Evolutionary conservation across 306 rosid species (phyloP), one percentile per base, ranked within the genome.

Genomic region (Purshia tridentata): DNA sequence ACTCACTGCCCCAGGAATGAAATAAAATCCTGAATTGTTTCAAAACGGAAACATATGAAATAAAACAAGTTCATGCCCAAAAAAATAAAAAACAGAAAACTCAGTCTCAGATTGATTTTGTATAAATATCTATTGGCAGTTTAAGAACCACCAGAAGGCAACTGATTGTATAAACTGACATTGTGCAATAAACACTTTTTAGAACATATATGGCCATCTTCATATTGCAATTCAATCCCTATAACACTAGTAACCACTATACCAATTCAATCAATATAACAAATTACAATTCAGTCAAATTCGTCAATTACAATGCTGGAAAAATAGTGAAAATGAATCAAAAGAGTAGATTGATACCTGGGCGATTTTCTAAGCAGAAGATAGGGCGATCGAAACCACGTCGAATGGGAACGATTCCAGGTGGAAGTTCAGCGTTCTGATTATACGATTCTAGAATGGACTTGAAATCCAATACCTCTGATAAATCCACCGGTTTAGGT

Each of bases 381-480:
- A 91, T 84, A 0, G 92, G 90, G 22, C 79, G 76, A 15, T 29
- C 85, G 61, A 74, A 75, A 45, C 81, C 77, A 59, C 79, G 62
- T 20, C 54, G 82, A 74, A 77, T 63, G 67, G 82, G 70, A 16
- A 60, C 11, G 60, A 94, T 74, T 72, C 83, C 93, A 0, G 77
- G 35, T 5, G 95, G 96, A 76, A 91, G 87, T 15, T 75, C 86
- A 9, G 66, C 68, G 55, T 77, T 83, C 14, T 56, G 85, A 48
- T 69, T 42, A 70, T 80, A 76, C 50, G 88, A 84, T 78, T 89
- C 82, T 4, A 85, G 80, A 72, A 91, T 77, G 19, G 84, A 78
- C 72, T 83, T 87, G 83, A 91, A 94, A 85, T 94, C 96, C 46
- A 91, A 72, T 11, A 91, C 98, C 77, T 89, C 91, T 12, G 92